Conservation (phyloP, 2,329 filamentous ascomycete genomes). For the Curvularia lunata region DNA sequence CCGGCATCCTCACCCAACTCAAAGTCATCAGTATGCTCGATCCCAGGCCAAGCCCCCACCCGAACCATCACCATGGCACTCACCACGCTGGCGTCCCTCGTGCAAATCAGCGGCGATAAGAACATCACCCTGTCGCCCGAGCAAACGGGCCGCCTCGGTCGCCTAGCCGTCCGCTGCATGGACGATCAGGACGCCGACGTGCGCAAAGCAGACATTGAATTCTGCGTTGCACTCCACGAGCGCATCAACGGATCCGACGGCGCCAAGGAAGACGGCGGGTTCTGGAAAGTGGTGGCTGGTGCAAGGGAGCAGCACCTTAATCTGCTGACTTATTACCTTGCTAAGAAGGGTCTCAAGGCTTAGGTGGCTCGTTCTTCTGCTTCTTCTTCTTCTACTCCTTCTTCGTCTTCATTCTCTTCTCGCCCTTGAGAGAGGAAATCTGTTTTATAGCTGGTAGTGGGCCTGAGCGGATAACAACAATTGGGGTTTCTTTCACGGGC, state of each 20-base stretch:
- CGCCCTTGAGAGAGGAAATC: not conserved
- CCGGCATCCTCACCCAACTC: slow-evolving; percentile 40
- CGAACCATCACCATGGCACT: slow-evolving; percentile 51
- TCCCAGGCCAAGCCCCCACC: slow-evolving; percentile 24
- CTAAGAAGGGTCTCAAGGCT: slow-evolving; percentile 48
- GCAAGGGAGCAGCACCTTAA: slow-evolving; percentile 76
- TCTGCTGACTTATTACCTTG: slow-evolving; percentile 81
- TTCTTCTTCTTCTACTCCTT: not conserved
- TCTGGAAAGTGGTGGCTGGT: slow-evolving; percentile 71
- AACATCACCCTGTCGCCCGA: slow-evolving; percentile 39
- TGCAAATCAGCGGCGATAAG: slow-evolving; percentile 44
- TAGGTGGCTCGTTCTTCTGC: slow-evolving; percentile 19
- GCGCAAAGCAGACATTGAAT: slow-evolving; percentile 74
- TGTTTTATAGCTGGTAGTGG: not conserved
- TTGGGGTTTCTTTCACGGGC: not conserved
- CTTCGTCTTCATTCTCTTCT: not conserved
- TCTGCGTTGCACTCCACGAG: slow-evolving; percentile 75
- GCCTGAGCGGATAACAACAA: not conserved
- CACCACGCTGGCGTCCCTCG: slow-evolving; percentile 47
- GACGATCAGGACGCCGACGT: slow-evolving; percentile 51
- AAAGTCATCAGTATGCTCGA: slow-evolving; percentile 42
- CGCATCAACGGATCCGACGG: slow-evolving; percentile 37
- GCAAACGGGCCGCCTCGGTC: slow-evolving; percentile 48
- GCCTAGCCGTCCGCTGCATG: slow-evolving; percentile 48
- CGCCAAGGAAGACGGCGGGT: slow-evolving; percentile 53